Conservation (phyloP, 768 basidiomycete species). For the Pulveroboletus sp. region DNA sequence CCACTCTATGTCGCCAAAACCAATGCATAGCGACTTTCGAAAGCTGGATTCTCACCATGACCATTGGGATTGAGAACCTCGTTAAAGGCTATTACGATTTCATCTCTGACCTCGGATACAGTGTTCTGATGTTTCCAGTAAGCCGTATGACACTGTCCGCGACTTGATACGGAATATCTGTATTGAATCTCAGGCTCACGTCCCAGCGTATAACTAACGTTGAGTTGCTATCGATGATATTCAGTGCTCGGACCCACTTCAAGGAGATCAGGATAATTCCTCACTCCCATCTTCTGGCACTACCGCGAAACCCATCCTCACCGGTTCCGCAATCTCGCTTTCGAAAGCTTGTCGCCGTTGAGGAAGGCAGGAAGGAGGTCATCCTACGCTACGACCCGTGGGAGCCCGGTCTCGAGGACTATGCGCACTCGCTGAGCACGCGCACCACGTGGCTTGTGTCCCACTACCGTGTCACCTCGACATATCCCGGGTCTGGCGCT, state of each 20-base stretch:
- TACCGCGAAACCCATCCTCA: conserved; percentile 39
- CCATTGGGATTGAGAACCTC: conserved; percentile 30
- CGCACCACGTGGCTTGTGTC: conserved; percentile 62
- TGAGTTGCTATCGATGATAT: conserved; percentile 28
- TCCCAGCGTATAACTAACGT: conserved; percentile 37
- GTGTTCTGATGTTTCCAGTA: conserved; percentile 36
- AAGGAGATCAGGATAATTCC: neutral
- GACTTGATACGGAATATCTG: conserved; percentile 29
- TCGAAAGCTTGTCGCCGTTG: conserved; percentile 80
- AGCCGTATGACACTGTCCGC: conserved; percentile 27
- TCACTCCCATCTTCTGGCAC: conserved; percentile 3
- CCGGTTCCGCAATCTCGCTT: conserved; percentile 84
- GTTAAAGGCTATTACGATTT: conserved; percentile 39
- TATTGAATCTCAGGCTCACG: conserved; percentile 26
- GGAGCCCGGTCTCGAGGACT: conserved; percentile 73
- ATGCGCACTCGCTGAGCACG: conserved; percentile 45
- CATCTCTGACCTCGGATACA: conserved; percentile 42
- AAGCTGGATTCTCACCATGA: conserved; percentile 8
- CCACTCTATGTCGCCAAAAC: conserved; percentile 27
- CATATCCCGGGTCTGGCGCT: conserved; percentile 16
- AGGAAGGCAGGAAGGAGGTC: conserved; percentile 92
- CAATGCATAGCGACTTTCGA: neutral
- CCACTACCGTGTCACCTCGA: conserved; percentile 39
- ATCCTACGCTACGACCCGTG: conserved; percentile 49
- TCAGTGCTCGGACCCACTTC: neutral